phyloP scores from a whole-genome alignment of 2,329 filamentous ascomycete genomes.

The Neonectria hederae region DNA sequence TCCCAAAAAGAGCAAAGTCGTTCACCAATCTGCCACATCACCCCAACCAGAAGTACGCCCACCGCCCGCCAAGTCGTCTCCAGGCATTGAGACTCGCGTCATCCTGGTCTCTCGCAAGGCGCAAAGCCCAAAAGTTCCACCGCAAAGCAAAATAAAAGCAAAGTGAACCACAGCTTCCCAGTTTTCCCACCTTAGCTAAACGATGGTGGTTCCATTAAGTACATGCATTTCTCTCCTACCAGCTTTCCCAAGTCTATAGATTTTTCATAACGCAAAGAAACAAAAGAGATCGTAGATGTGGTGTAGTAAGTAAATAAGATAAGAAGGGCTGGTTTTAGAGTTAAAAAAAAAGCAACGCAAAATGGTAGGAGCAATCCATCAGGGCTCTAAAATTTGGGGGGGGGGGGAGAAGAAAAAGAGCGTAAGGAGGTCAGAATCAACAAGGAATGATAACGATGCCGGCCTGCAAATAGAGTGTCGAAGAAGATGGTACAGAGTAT shows the following conservation, averaged over 20 bases:
- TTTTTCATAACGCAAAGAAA: constrained; percentile 39
- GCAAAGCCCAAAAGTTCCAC: constrained; percentile 11
- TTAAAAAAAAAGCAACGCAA: constrained; percentile 29
- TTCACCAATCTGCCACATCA: constrained; percentile 19
- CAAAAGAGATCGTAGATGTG: constrained; percentile 41
- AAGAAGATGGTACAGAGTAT: constrained; percentile 36
- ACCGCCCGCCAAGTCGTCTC: constrained; percentile 7
- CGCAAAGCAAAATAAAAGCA: constrained; percentile 23
- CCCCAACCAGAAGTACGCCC: constrained; percentile 2
- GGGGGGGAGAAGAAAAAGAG: constrained; percentile 27
- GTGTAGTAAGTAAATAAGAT: constrained; percentile 28
- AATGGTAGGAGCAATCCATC: constrained; percentile 21
- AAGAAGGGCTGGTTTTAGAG: constrained; percentile 10
- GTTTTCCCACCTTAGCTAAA: constrained; percentile 34
- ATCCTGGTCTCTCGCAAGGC: constrained; percentile 7
- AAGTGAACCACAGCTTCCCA: constrained; percentile 36
- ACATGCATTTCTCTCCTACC: constrained; percentile 42
- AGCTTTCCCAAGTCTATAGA: constrained; percentile 40
- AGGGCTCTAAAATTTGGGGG: constrained; percentile 17
- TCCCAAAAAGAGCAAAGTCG: constrained; percentile 3
- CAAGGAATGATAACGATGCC: constrained; percentile 32
- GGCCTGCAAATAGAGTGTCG: constrained; percentile 36
- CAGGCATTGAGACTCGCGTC: neutral
- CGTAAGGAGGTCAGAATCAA: constrained; percentile 33
- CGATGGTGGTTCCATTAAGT: constrained; percentile 39